Percentiles rank a stretch among this genome's conserved stretches.
These are phyloP conservation scores for Leishmania guyanensis DNA, from an alignment of 208 protist species.

Conservation along the genomic window DNA sequence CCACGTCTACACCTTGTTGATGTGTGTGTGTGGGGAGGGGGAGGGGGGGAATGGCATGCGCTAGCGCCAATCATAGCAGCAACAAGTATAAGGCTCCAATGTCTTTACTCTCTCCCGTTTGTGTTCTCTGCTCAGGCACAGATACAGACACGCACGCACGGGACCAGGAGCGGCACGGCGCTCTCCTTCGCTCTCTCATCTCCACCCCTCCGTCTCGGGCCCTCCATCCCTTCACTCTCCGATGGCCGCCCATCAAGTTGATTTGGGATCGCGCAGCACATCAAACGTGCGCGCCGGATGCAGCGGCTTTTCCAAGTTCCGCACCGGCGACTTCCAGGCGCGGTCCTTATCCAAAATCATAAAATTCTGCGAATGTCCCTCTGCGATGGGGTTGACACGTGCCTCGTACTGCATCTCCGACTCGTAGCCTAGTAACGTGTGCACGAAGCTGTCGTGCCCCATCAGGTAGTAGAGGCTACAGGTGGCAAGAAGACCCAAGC, in stretches of 20 bases:
- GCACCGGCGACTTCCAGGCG: slow-evolving; percentile 74
- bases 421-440: slow-evolving; percentile 87
- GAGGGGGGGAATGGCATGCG: no score
- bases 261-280: slow-evolving; percentile 73
- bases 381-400: slow-evolving; percentile 67
- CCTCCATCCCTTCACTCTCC: not conserved
- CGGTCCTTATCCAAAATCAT: slow-evolving; percentile 64
- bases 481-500: slow-evolving; percentile 47
- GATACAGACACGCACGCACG: not conserved
- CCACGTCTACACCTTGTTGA: not conserved
- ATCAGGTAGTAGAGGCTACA: slow-evolving; percentile 65
- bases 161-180: not conserved
- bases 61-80: not conserved
- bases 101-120: not conserved
- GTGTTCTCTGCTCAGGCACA: not conserved
- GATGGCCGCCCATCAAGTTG: slow-evolving; percentile 26
- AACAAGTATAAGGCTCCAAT: not conserved
- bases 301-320: slow-evolving; percentile 74
- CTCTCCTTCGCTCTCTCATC: not conserved
- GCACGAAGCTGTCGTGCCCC: slow-evolving; percentile 86
- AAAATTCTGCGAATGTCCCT: slow-evolving; percentile 25
- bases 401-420: slow-evolving; percentile 91
- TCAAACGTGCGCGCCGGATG: slow-evolving; percentile 79
- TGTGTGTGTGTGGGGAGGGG: not conserved
- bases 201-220: not conserved